A percentile compares a stretch with the other conserved stretches of the same genome.
phyloP scores from a whole-genome alignment of 257 asterid genomes.

The Eucommia ulmoides region DNA sequence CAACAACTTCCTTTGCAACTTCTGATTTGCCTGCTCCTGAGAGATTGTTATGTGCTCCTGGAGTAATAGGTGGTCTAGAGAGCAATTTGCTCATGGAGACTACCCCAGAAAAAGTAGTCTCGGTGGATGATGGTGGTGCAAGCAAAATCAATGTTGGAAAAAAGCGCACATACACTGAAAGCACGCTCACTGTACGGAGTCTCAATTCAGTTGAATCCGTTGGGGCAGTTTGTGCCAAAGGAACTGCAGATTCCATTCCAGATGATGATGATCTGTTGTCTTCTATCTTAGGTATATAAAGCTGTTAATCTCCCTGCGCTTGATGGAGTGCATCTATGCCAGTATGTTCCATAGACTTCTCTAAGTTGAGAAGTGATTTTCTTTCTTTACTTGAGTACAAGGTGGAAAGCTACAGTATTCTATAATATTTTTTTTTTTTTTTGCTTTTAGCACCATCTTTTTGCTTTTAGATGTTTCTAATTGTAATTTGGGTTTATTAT shows the following conservation, averaged over 20 bases:
- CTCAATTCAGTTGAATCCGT: slow-evolving; percentile 73
- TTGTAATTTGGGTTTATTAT: slow-evolving; percentile 3
- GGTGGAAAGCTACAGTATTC: no score
- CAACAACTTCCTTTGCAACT: slow-evolving; percentile 18
- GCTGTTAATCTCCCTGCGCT: slow-evolving; percentile 5
- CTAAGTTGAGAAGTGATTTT: not conserved
- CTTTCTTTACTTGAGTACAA: no score
- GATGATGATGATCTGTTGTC: slow-evolving; percentile 87
- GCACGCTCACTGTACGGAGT: slow-evolving; percentile 84
- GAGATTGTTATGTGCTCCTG: slow-evolving; percentile 52
- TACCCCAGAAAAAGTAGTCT: slow-evolving; percentile 28
- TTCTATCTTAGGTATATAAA: slow-evolving; percentile 67
- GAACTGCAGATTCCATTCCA: slow-evolving; percentile 61
- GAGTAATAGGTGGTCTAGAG: slow-evolving; percentile 27
- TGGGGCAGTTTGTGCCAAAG: slow-evolving; percentile 51
- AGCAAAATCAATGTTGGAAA: slow-evolving; percentile 59
- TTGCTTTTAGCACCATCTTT: not conserved
- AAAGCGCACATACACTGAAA: slow-evolving; percentile 84
- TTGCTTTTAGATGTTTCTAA: not conserved
- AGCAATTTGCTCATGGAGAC: slow-evolving; percentile 33
- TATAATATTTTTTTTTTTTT: no score
- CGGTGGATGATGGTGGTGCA: slow-evolving; percentile 49
- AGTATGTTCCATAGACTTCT: not conserved
- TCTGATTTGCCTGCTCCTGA: slow-evolving; percentile 56
- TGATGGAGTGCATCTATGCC: not conserved